Evolutionary conservation across 306 rosid species (phyloP), one percentile per base, ranked within the genome.

Genomic region (Boehmeria nivea): DNA sequence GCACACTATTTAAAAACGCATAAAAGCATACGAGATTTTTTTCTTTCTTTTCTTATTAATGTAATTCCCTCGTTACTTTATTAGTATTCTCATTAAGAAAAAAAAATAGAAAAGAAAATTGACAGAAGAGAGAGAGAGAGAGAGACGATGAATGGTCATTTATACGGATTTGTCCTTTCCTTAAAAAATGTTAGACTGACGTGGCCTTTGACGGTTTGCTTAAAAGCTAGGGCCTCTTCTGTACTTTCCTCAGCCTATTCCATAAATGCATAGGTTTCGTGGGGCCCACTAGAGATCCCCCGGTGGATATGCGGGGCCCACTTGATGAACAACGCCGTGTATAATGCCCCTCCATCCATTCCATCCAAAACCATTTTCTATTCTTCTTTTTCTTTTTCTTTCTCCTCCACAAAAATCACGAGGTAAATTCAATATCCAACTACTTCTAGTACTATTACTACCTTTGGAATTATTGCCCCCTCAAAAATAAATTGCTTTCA

Each of bases 121-220:
- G 12, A 8, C 15, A 22, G 18, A 19, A 0, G n/a, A 24, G 2
- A 8, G 27, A 47, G 26, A 25, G 36, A 15, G 13, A 36, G 39
- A 34, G 28, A 6, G 67, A 42, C 70, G 49, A 57, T 51, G 66
- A 63, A 46, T 2, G 39, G 45, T 38, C 25, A 53, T 54, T 38
- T 26, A 37, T 61, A 51, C 66, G 60, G 70, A 63, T 48, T 49
- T 57, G 65, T 62, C 64, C 69, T 69, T 69, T 69, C 69, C 64
- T 69, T 69, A 69, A 63, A 61, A 20, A 31, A 12, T 12, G 9
- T n/a, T 23, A 14, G 55, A 70, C 25, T 12, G 64, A 43, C 62
- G 36, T 54, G 39, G 13, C 33, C 43, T 16, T 43, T 28, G 44
- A 17, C 42, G 58, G 43, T 62, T 48, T 40, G 27, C 37, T 24